Conservation (phyloP, 306 rosid species). For the Urtica urens region DNA sequence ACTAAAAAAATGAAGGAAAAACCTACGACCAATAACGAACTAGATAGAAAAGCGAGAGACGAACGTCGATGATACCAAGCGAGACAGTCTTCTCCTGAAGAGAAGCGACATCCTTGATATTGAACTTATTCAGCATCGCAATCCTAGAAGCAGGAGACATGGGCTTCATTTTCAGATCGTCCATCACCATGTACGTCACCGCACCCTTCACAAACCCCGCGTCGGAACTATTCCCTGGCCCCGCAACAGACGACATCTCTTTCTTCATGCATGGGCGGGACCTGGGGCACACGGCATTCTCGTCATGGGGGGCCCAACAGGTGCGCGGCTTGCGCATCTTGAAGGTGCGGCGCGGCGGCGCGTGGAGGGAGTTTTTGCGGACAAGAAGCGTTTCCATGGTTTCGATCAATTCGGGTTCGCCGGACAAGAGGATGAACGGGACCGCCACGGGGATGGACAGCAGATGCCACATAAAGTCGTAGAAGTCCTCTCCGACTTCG, state of each 20-base stretch:
- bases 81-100: neutral
- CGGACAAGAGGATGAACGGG: neutral
- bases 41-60: neutral
- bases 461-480: neutral
- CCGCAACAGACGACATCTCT: too few relatives aligned
- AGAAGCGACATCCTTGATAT: neutral
- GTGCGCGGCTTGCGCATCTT: neutral
- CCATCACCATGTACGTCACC: neutral
- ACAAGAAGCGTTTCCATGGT: neutral
- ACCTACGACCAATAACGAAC: neutral
- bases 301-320: neutral
- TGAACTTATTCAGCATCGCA: neutral
- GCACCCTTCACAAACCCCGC: neutral
- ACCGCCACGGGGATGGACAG: neutral
- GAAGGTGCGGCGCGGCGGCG: neutral
- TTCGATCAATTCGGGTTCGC: neutral
- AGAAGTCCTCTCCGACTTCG: neutral
- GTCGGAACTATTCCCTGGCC: too few relatives aligned
- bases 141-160: neutral
- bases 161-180: neutral
- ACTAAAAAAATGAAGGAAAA: too few relatives aligned
- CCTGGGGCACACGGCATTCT: too few relatives aligned
- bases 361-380: neutral
- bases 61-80: neutral
- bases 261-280: too few relatives aligned